Evolutionary conservation across 140 eudicot genomes (phyloP), one percentile per base, ranked within the genome.

Genomic region (Oenanthe javanica): DNA sequence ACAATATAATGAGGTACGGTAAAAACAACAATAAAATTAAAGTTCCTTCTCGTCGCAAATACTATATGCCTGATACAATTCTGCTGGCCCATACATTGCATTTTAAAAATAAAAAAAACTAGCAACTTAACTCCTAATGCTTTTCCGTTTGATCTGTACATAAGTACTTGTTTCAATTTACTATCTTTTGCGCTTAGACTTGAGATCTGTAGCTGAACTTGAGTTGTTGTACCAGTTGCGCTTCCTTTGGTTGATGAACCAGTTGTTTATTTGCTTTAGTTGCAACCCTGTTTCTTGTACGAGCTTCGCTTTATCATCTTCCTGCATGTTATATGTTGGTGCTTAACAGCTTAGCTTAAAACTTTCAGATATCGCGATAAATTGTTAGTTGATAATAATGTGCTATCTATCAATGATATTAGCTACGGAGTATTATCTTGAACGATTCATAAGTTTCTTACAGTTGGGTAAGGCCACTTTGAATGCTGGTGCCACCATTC

Each of bases 391-490:
- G 12, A 61, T 61, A 11, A 61, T 61, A 21, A n/a, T n/a, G 19
- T 57, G 31, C 31, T 31, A 31, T 31, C 31, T 31, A 31, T 31
- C 31, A 31, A 31, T 31, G 31, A 31, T 31, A 31, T 31, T 31
- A 31, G 31, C 31, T 31, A 31, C 31, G 31, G 31, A 31, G 31
- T 50, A 50, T 50, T 50, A 50, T 50, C 12, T 50, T 50, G 59
- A 12, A 51, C 19, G 16, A 52, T 18, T 25, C 9, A 25, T 8
- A 66, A 40, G 50, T 45, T 42, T 9, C 84, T 83, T 89, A 94
- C 98, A 79, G 98, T 94, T 48, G 98, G 98, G 83, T 94, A 94
- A 81, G 98, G 98, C 98, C 98, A 94, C 85, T 94, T 94, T 0
- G 93, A 77, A 77, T 94, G 98, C 73, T 94, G 93, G 85, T 94